Base-by-base conservation (phyloP, 2,329 filamentous ascomycete species). In the Trichoderma endophyticum region DNA sequence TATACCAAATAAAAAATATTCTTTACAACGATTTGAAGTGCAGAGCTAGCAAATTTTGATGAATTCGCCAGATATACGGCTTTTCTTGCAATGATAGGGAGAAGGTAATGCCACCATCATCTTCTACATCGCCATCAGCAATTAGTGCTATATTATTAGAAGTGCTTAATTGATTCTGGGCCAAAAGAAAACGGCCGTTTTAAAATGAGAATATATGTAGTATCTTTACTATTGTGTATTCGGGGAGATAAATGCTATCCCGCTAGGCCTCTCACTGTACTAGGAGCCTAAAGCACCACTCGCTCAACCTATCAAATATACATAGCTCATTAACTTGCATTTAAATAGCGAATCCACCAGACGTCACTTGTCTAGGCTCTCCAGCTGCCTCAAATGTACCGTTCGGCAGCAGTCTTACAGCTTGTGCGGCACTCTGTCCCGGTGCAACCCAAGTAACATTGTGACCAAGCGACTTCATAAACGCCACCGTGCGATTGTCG, bases 341-440 rank as follows among this genome's bases (percentile, higher is more conserved):
- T 80, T 75, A 88, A 6, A 86, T 80, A 0, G 83, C 83, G 71
- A 88, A 89, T 0, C 93, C 93, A 2, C 89, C 93, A 18, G 92
- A 94, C 77, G 92, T 90, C 34, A 82, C 77, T 84, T 96, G 93
- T 74, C 94, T 88, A n/a, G 93, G 92, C 82, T 97, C 94, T 1
- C 92, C 90, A 1, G 90, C 93, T 0, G 93, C 93, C 80, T 95
- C 93, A 80, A 97, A 97, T 0, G 83, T 83, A 0, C 87, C 87
- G 79, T 94, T 91, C 14, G 80, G 78, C 72, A 92, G 77, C 73
- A 89, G 81, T 69, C 90, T 86, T 74, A 98, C 80, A 0, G 88
- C 91, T 81, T 98, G 94, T 0, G 91, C 93, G 0, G 91, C 86
- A 77, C 92, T 95, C 76, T 85, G 80, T 0, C 89, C 91, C 0